Conservation (phyloP, 164 flowering plant species). For the Magnolia changhungtana region DNA sequence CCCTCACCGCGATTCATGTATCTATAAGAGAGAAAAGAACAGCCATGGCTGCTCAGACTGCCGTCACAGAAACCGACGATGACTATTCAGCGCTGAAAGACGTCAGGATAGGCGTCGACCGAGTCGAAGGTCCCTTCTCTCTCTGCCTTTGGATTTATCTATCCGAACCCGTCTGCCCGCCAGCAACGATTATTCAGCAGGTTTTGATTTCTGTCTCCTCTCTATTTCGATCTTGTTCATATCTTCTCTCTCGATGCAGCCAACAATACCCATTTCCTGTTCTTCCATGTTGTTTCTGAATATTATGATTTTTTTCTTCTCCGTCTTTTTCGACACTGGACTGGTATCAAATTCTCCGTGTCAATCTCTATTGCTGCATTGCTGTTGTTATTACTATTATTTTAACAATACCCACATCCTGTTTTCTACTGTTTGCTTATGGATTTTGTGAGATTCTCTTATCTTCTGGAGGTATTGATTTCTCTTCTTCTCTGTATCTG, state of each 20-base stretch:
- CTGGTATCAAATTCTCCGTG: neutral
- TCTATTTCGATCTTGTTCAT: neutral
- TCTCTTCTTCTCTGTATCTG: neutral
- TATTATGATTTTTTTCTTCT: neutral
- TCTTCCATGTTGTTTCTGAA: neutral
- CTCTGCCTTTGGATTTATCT: constrained; percentile 73
- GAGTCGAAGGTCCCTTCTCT: constrained; percentile 31
- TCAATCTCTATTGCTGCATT: neutral
- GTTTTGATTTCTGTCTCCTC: constrained; percentile 20
- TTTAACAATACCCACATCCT: neutral
- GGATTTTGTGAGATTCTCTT: neutral
- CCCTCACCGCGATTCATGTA: neutral
- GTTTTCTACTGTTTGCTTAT: neutral
- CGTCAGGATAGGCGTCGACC: constrained; percentile 37
- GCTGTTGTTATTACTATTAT: neutral
- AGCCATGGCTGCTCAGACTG: constrained; percentile 13
- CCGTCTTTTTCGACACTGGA: neutral
- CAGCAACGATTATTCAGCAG: constrained; percentile 53
- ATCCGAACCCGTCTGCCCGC: constrained; percentile 26
- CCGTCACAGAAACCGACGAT: neutral
- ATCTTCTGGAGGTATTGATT: neutral
- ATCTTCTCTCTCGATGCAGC: neutral
- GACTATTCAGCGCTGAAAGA: constrained; percentile 50
- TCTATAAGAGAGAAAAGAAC: neutral
- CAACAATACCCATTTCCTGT: constrained; percentile 8